Percentiles rank a stretch among this genome's conserved stretches.
Conservation (phyloP, 768 basidiomycete genomes). For the Paxillus rubicundulus region DNA sequence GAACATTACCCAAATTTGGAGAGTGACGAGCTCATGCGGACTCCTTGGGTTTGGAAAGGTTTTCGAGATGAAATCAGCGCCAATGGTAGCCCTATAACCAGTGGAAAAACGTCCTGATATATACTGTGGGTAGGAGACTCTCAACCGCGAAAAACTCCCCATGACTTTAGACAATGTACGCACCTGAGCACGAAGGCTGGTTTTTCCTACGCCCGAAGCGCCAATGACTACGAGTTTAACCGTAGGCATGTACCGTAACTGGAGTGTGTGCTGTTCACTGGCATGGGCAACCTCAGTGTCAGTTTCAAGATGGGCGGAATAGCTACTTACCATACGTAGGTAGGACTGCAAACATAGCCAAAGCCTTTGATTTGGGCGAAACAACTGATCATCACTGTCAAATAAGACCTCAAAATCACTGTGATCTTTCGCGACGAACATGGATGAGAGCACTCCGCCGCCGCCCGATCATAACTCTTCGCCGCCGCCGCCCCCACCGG, state of each 20-base stretch:
- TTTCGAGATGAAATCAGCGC: conserved; percentile 85
- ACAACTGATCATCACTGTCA: neutral
- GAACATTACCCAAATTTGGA: conserved; percentile 64
- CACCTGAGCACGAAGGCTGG: conserved; percentile 73
- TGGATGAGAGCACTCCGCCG: conserved; percentile 34
- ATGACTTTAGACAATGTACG: conserved; percentile 17
- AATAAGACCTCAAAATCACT: neutral
- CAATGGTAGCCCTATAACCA: conserved; percentile 82
- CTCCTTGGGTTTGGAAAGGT: conserved; percentile 58
- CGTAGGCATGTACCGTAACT: conserved; percentile 50
- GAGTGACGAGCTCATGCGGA: conserved; percentile 53
- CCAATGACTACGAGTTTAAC: conserved; percentile 84
- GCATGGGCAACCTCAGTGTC: conserved; percentile 18
- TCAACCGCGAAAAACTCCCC: neutral
- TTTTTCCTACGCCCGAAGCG: conserved; percentile 83
- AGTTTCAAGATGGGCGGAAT: neutral
- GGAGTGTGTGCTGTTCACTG: conserved; percentile 5
- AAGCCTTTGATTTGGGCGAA: neutral
- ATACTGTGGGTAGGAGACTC: conserved; percentile 45
- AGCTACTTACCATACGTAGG: conserved; percentile 11
- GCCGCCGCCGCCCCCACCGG: conserved; percentile 51
- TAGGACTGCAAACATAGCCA: conserved; percentile 18
- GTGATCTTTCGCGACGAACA: conserved; percentile 3
- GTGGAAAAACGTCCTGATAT: conserved; percentile 73
- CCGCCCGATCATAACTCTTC: conserved; percentile 39